Percentiles rank a stretch among this genome's conserved stretches.
phyloP scores from a whole-genome alignment of 441 rosid genomes.

The Omphalea diandra region DNA sequence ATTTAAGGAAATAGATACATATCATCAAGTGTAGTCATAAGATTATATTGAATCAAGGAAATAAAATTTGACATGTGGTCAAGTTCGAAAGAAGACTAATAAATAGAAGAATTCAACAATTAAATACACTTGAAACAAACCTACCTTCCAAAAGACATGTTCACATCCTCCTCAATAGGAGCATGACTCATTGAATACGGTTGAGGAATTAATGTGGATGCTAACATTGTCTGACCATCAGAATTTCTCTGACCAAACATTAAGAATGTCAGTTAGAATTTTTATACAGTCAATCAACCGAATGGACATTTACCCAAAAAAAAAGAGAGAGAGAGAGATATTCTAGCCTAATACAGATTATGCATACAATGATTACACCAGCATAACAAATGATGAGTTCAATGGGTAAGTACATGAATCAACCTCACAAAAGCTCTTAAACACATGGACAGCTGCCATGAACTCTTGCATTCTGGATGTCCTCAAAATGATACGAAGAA shows the following conservation, averaged over 20 bases:
- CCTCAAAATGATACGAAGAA: constrained; percentile 84
- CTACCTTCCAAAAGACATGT: constrained; percentile 98
- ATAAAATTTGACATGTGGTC: background rate
- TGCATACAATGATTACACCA: constrained; percentile 1
- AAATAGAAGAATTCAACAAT: constrained; percentile 8
- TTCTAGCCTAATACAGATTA: background rate
- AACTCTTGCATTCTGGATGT: constrained; percentile 90
- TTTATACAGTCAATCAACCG: constrained; percentile 20
- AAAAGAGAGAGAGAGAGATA: too few species aligned
- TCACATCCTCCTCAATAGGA: constrained; percentile 82
- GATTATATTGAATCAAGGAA: constrained; percentile 1
- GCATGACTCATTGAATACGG: constrained; percentile 61
- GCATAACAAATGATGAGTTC: constrained; percentile 7
- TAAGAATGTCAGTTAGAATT: background rate
- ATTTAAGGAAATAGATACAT: background rate
- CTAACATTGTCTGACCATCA: constrained; percentile 91
- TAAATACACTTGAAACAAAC: constrained; percentile 14
- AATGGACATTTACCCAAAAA: background rate
- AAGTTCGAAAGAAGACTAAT: background rate
- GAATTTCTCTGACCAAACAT: constrained; percentile 54
- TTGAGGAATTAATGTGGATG: constrained; percentile 91
- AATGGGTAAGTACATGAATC: constrained; percentile 25
- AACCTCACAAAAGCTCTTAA: constrained; percentile 94
- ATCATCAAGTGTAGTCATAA: background rate
- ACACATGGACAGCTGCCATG: constrained; percentile 87